Percentiles rank a stretch among this genome's conserved stretches.
Evolutionary conservation across 1,284 basidiomycete species (phyloP).

Genomic region (Athelia psychrophila): DNA sequence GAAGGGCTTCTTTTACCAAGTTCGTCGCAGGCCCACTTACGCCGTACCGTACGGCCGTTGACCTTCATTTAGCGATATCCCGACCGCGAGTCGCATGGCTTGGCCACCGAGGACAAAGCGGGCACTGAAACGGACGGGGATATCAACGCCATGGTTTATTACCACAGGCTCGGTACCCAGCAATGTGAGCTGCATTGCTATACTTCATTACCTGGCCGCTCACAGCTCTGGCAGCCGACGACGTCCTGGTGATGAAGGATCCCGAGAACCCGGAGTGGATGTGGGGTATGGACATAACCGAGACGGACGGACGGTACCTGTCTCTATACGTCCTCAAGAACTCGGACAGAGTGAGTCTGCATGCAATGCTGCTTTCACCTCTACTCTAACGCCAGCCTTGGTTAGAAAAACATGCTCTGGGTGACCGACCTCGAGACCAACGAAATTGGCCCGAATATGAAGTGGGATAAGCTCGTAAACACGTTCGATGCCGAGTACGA

Average conservation of each 20-base stretch:
- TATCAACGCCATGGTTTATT: conserved; percentile 71
- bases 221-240: conserved; percentile 46
- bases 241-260: conserved; percentile 66
- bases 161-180: conserved; percentile 66
- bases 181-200: conserved; percentile 51
- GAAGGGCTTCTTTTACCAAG: conserved; percentile 83
- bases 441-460: conserved; percentile 58
- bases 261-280: conserved; percentile 65
- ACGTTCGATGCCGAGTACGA: conserved; percentile 62
- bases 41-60: not conserved
- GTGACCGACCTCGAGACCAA: conserved; percentile 61
- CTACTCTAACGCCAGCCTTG: not conserved
- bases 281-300: conserved; percentile 55
- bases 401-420: conserved; percentile 74
- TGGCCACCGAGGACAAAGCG: conserved; percentile 49
- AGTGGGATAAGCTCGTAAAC: conserved; percentile 69
- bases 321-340: conserved; percentile 57
- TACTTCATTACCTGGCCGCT: conserved; percentile 1
- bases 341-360: conserved; percentile 52
- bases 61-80: conserved; percentile 48
- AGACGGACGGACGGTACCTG: conserved; percentile 65
- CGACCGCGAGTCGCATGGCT: conserved; percentile 44
- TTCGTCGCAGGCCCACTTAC: conserved; percentile 22
- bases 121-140: conserved; percentile 67
- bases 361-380: not conserved